phyloP scores from a whole-genome alignment of 805 yeast species.

The Pichia eremophila region DNA sequence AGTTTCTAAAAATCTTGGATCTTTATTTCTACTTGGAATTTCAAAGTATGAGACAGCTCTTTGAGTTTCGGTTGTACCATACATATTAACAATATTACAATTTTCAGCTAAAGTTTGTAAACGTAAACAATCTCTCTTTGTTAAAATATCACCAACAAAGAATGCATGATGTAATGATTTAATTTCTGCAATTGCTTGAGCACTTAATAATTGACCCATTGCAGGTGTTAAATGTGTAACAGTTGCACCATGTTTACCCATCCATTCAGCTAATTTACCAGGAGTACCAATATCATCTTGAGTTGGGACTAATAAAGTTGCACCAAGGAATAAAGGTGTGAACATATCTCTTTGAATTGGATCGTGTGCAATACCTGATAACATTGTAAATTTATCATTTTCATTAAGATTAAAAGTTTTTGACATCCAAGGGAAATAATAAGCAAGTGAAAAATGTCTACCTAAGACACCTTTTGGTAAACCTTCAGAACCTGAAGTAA shows the following conservation, averaged over 20 bases:
- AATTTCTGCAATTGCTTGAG: conserved; percentile 85
- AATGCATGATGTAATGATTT: conserved; percentile 89
- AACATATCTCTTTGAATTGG: conserved; percentile 99
- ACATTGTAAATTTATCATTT: conserved; percentile 89
- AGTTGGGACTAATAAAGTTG: conserved; percentile 86
- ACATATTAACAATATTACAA: conserved; percentile 90
- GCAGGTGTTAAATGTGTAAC: conserved; percentile 99
- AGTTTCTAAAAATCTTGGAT: conserved; percentile 65
- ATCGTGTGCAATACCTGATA: conserved; percentile 98
- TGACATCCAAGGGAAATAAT: conserved; percentile 99
- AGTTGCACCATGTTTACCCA: conserved; percentile 81
- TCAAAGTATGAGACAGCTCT: conserved; percentile 94
- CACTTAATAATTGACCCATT: conserved; percentile 95
- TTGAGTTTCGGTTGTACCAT: conserved; percentile 98
- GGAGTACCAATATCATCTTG: conserved; percentile 98
- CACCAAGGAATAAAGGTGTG: conserved; percentile 94
- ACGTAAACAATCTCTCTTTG: conserved; percentile 93
- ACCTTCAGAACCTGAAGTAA: conserved; percentile 98
- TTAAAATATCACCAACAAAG: conserved; percentile 94
- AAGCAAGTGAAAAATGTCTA: conserved; percentile 92
- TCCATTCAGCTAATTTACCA: conserved; percentile 95
- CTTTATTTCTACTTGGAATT: conserved; percentile 62
- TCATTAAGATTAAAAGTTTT: conserved; percentile 67
- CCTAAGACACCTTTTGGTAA: conserved; percentile 98
- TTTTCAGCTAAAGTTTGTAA: conserved; percentile 88